These are phyloP conservation scores for Cerioporus squamosus DNA, from an alignment of 1,284 basidiomycete species.

Conservation along the genomic window DNA sequence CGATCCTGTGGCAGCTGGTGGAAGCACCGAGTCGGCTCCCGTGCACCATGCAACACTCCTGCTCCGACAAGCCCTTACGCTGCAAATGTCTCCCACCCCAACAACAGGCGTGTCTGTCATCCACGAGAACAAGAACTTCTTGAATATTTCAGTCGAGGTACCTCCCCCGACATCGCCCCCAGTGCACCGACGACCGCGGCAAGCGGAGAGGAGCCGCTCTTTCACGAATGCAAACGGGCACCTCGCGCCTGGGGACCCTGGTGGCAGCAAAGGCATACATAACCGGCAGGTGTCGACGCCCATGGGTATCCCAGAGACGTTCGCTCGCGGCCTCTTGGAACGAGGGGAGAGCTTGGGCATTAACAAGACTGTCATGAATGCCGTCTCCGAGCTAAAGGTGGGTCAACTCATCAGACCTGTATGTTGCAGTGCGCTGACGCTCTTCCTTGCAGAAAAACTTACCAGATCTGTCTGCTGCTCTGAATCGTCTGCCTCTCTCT, in stretches of 20 bases:
- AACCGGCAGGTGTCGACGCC: conserved; percentile 47
- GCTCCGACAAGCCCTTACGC: conserved; percentile 78
- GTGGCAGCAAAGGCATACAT: conserved; percentile 29
- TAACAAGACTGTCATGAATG: conserved; percentile 78
- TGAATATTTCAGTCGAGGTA: conserved; percentile 72
- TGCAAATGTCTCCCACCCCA: conserved; percentile 76
- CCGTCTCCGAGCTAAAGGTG: conserved; percentile 74
- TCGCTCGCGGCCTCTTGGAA: conserved; percentile 74
- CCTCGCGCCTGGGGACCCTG: conserved; percentile 19
- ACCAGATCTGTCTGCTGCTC: conserved; percentile 75
- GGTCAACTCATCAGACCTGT: conserved; percentile 23
- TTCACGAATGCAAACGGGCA: conserved; percentile 4
- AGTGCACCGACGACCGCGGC: conserved; percentile 40
- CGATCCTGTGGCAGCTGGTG: conserved; percentile 37
- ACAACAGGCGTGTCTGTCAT: conserved; percentile 76
- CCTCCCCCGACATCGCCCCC: conserved; percentile 52
- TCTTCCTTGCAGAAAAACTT: conserved; percentile 67
- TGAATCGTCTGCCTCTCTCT: conserved; percentile 56
- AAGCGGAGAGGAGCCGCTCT: conserved; percentile 34
- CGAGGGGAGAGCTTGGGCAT: conserved; percentile 79
- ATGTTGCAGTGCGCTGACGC: conserved; percentile 6
- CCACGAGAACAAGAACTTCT: conserved; percentile 79
- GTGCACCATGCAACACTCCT: conserved; percentile 69
- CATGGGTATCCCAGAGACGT: conserved; percentile 65
- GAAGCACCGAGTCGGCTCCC: conserved; percentile 31